Evolutionary conservation across 495 filamentous ascomycete genomes (phyloP).

Genomic region (Talaromyces liani): DNA sequence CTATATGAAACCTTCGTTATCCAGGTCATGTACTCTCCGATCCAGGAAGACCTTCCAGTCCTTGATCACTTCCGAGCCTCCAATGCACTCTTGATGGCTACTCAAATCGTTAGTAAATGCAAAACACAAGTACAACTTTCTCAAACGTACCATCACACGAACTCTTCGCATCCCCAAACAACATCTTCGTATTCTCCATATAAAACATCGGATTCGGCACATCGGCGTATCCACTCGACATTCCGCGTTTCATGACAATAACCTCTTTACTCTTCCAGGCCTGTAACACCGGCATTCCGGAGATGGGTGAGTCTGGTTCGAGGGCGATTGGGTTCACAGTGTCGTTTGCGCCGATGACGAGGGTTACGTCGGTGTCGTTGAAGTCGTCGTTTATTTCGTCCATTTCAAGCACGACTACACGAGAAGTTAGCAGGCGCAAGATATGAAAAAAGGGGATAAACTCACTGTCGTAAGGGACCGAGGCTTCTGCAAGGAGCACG

Average conservation of each 20-base stretch:
- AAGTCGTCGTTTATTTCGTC: constrained; percentile 90
- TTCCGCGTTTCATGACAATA: constrained; percentile 77
- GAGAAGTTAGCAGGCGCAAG: constrained; percentile 13
- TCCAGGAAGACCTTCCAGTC: too few relatives aligned
- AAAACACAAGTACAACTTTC: background rate
- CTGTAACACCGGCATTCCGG: constrained; percentile 79
- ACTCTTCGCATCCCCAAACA: constrained; percentile 76
- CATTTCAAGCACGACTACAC: constrained; percentile 67
- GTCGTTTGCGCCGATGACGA: constrained; percentile 82
- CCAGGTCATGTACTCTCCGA: too few relatives aligned
- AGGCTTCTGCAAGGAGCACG: constrained; percentile 73
- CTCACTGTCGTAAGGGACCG: constrained; percentile 69
- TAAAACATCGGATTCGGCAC: constrained; percentile 86
- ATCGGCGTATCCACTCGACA: constrained; percentile 78
- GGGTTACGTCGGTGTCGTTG: constrained; percentile 68
- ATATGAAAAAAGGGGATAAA: constrained; percentile 3
- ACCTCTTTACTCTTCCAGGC: constrained; percentile 89
- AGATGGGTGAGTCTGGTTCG: constrained; percentile 69
- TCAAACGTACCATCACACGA: constrained; percentile 57
- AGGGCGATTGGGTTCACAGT: constrained; percentile 80
- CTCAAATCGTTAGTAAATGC: background rate
- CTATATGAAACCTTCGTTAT: background rate
- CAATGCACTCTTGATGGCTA: constrained; percentile 2
- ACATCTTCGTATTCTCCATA: constrained; percentile 75
- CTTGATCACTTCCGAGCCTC: background rate